A percentile compares a stretch with the other conserved stretches of the same genome.
phyloP scores from a whole-genome alignment of 495 filamentous ascomycete species.

The Penicillium pancosmium region DNA sequence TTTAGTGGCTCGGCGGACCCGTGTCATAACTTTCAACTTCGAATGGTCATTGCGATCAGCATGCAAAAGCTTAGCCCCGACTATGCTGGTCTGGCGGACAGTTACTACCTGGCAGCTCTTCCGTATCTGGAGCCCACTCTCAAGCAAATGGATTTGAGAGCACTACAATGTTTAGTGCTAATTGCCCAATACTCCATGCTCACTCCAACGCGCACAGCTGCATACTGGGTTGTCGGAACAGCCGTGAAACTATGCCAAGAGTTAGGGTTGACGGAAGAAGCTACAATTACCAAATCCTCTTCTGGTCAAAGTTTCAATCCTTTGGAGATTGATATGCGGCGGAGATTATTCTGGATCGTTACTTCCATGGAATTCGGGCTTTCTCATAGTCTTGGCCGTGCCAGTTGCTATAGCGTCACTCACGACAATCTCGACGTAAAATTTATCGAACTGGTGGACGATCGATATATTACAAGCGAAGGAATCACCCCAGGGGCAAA shows the following conservation, averaged over 20 bases:
- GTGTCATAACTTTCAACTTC: slow-evolving; percentile 81
- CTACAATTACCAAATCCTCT: slow-evolving; percentile 66
- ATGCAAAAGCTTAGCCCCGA: slow-evolving; percentile 82
- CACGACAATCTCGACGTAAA: slow-evolving; percentile 79
- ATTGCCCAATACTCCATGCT: slow-evolving; percentile 91
- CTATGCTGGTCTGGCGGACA: slow-evolving; percentile 85
- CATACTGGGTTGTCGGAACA: slow-evolving; percentile 87
- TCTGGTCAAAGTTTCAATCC: slow-evolving; percentile 54
- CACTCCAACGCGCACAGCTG: slow-evolving; percentile 85
- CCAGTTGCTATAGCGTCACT: slow-evolving; percentile 76
- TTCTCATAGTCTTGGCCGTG: slow-evolving; percentile 81
- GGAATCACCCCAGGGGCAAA: slow-evolving; percentile 69
- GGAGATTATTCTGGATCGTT: slow-evolving; percentile 84
- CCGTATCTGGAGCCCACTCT: slow-evolving; percentile 77
- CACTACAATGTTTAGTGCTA: slow-evolving; percentile 85
- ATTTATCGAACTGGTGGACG: slow-evolving; percentile 77
- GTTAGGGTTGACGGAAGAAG: slow-evolving; percentile 80
- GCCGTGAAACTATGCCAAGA: slow-evolving; percentile 85
- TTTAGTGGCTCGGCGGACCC: slow-evolving; percentile 74
- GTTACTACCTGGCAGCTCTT: slow-evolving; percentile 87
- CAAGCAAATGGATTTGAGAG: slow-evolving; percentile 77
- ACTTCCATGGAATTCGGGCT: slow-evolving; percentile 84
- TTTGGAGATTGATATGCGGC: slow-evolving; percentile 82
- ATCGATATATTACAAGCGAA: slow-evolving; percentile 77
- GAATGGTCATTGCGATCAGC: slow-evolving; percentile 89